These are phyloP conservation scores for Verticillium albo-atrum DNA, from an alignment of 2,329 filamentous ascomycete species.

Conservation along the genomic window DNA sequence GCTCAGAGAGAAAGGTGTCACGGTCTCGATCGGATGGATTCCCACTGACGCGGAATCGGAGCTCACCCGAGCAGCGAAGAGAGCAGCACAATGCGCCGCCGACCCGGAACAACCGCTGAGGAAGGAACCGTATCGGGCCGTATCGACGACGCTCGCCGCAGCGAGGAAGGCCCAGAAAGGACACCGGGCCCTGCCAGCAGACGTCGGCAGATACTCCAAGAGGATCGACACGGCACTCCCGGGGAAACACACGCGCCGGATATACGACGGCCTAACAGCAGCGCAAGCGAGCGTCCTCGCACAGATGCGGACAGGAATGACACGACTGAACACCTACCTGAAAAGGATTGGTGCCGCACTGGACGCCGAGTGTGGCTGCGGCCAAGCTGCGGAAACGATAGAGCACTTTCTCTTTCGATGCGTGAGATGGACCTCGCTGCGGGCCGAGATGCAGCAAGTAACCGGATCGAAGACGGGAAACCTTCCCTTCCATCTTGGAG, in stretches of 20 bases:
- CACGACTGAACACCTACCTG: conserved; percentile 12
- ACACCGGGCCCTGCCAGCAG: conserved; percentile 6
- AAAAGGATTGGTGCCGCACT: conserved; percentile 3
- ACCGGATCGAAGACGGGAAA: not conserved
- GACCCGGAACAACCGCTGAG: not conserved
- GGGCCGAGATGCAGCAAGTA: not conserved
- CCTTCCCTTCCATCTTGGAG: not conserved
- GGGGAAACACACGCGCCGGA: conserved; percentile 10
- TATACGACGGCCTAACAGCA: conserved; percentile 14
- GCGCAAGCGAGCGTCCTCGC: conserved; percentile 14
- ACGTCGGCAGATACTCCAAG: conserved; percentile 11
- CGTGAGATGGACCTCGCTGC: conserved; percentile 17
- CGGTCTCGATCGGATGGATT: not conserved
- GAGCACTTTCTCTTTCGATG: conserved; percentile 22
- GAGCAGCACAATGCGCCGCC: not conserved
- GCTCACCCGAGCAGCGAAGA: not conserved
- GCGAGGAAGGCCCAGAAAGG: not conserved
- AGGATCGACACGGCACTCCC: conserved; percentile 13
- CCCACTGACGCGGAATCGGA: not conserved
- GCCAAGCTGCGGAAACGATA: conserved; percentile 16
- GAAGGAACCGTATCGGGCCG: not conserved
- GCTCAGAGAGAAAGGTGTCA: not conserved
- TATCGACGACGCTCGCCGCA: not conserved
- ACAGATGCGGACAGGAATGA: conserved; percentile 14
- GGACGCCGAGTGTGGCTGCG: conserved; percentile 6